Conservation (phyloP, 108 stramenopile species). For the Schizochytrium sp. region DNA sequence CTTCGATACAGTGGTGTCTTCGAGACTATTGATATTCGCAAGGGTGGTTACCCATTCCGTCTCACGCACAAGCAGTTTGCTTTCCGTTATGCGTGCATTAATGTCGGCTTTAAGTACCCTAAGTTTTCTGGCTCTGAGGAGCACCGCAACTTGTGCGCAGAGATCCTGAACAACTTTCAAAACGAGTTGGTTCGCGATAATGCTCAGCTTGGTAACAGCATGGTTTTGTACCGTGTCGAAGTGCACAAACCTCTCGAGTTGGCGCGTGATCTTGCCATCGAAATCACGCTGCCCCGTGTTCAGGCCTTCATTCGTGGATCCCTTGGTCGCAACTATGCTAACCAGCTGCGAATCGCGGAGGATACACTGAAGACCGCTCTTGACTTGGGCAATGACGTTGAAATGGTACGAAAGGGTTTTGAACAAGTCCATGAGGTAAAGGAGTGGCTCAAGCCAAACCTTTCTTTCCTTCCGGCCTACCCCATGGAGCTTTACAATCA, state of each 20-base stretch:
- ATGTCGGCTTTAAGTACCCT: neutral
- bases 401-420: slow-evolving; percentile 53
- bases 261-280: slow-evolving; percentile 54
- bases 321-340: slow-evolving; percentile 39
- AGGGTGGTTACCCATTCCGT: slow-evolving; percentile 68
- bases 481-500: slow-evolving; percentile 58
- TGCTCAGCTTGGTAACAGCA: slow-evolving; percentile 72
- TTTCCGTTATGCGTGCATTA: slow-evolving; percentile 63
- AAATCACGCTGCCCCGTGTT: slow-evolving; percentile 4
- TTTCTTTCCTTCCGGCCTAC: slow-evolving; percentile 58
- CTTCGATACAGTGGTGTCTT: slow-evolving; percentile 71
- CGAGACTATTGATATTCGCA: slow-evolving; percentile 71
- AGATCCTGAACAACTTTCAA: slow-evolving; percentile 55
- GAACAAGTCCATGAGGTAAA: neutral
- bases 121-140: neutral
- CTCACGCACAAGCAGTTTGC: slow-evolving; percentile 66
- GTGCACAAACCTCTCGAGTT: slow-evolving; percentile 76
- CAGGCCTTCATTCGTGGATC: slow-evolving; percentile 54
- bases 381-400: slow-evolving; percentile 24
- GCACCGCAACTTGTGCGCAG: neutral
- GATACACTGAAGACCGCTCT: slow-evolving; percentile 11
- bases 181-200: neutral
- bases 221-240: slow-evolving; percentile 77
- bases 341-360: slow-evolving; percentile 49
- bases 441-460: slow-evolving; percentile 45